A percentile compares a stretch with the other conserved stretches of the same genome.
These are phyloP conservation scores for Paramecium biaurelia DNA, from an alignment of 73 alveolate species.

Conservation along the genomic window DNA sequence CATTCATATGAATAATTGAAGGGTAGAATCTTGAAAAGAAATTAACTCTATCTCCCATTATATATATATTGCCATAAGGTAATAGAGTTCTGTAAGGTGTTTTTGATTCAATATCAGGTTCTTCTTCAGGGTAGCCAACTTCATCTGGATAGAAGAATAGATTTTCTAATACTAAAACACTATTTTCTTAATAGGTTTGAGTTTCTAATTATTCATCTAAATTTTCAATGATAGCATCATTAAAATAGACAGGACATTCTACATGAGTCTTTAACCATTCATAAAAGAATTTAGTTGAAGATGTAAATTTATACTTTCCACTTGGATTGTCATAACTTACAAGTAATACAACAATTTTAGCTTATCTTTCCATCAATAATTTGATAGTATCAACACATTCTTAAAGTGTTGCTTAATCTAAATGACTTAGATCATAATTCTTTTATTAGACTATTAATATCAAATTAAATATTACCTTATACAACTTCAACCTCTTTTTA, in stretches of 20 bases:
- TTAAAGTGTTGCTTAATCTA: conserved; percentile 46
- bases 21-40: conserved; percentile 59
- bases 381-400: conserved; percentile 45
- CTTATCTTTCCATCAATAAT: conserved; percentile 55
- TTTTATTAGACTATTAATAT: conserved; percentile 5
- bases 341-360: conserved; percentile 39
- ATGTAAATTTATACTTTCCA: conserved; percentile 63
- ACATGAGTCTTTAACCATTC: conserved; percentile 57
- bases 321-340: conserved; percentile 63
- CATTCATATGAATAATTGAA: conserved; percentile 37
- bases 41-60: conserved; percentile 61
- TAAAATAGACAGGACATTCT: conserved; percentile 55
- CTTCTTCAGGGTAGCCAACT: conserved; percentile 37
- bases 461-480: background rate
- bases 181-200: conserved; percentile 49
- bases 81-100: conserved; percentile 31
- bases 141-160: conserved; percentile 54
- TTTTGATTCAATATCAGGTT: conserved; percentile 39
- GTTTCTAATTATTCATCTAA: conserved; percentile 61
- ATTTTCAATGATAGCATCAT: conserved; percentile 57
- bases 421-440: conserved; percentile 46
- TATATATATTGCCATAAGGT: conserved; percentile 49
- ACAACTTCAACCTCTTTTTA: conserved; percentile 49
- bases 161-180: conserved; percentile 59
- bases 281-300: conserved; percentile 55